These are phyloP conservation scores for Podosphaera leucotricha DNA, from an alignment of 2,329 filamentous ascomycete species.

Conservation along the genomic window DNA sequence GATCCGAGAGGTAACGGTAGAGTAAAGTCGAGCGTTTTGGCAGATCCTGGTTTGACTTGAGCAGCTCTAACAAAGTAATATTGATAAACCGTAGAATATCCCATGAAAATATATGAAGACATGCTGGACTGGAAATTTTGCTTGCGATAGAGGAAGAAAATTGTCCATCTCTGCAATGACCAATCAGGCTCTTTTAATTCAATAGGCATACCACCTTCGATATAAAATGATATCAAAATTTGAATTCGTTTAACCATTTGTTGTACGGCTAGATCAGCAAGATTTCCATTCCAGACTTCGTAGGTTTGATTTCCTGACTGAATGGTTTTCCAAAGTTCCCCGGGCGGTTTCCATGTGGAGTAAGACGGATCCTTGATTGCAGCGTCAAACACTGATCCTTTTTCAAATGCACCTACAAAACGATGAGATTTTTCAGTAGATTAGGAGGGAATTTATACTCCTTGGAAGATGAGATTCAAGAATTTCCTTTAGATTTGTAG, in stretches of 20 bases:
- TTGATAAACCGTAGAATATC: slow-evolving; percentile 76
- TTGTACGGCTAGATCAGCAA: slow-evolving; percentile 45
- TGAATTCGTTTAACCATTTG: slow-evolving; percentile 60
- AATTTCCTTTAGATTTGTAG: slow-evolving; percentile 42
- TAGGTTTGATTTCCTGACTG: slow-evolving; percentile 37
- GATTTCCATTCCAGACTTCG: slow-evolving; percentile 63
- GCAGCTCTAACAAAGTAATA: slow-evolving; percentile 43
- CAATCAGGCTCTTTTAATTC: slow-evolving; percentile 45
- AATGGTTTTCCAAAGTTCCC: slow-evolving; percentile 43
- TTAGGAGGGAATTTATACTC: slow-evolving; percentile 21
- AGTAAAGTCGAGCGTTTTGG: slow-evolving; percentile 15
- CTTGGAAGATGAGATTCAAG: slow-evolving; percentile 36
- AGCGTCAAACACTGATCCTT: slow-evolving; percentile 34
- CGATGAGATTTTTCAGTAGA: slow-evolving; percentile 1
- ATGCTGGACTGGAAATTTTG: slow-evolving; percentile 23
- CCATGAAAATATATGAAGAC: slow-evolving; percentile 54
- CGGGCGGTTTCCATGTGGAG: slow-evolving; percentile 44
- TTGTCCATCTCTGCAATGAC: slow-evolving; percentile 60
- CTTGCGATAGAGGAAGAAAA: slow-evolving; percentile 70
- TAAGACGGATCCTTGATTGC: slow-evolving; percentile 23
- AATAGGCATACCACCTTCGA: slow-evolving; percentile 74
- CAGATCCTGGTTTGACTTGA: slow-evolving; percentile 9
- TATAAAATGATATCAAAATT: slow-evolving; percentile 64
- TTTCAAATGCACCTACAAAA: slow-evolving; percentile 39
- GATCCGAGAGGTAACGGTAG: slow-evolving; percentile 18